A percentile compares a stretch with the other conserved stretches of the same genome.
Conservation (phyloP, 1,139 yeast species). For the Hanseniaspora gamundiae region DNA sequence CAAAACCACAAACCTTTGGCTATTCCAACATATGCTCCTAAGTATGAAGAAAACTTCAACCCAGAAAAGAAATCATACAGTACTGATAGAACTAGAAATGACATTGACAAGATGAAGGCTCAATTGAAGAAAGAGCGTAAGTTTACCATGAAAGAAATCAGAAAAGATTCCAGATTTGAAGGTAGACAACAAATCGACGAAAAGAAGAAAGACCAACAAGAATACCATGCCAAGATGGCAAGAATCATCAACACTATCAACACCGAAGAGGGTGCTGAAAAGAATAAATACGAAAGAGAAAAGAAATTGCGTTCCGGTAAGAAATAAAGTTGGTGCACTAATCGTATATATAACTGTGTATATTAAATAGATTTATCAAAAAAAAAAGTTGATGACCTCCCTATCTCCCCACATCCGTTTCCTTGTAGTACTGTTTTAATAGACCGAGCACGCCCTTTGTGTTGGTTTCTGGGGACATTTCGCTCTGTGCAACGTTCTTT, state of each 20-base stretch:
- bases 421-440: slow-evolving; percentile 71
- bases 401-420: slow-evolving; percentile 30
- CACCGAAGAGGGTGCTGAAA: slow-evolving; percentile 89
- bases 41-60: slow-evolving; percentile 90
- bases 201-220: slow-evolving; percentile 62
- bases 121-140: slow-evolving; percentile 88
- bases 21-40: slow-evolving; percentile 77
- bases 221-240: slow-evolving; percentile 84
- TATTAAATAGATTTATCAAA: background rate
- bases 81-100: slow-evolving; percentile 69
- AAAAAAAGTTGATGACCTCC: too few relatives aligned
- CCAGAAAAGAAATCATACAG: slow-evolving; percentile 92
- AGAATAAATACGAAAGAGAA: slow-evolving; percentile 82
- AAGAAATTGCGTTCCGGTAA: slow-evolving; percentile 51
- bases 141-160: slow-evolving; percentile 74
- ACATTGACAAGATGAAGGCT: slow-evolving; percentile 66
- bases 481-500: background rate
- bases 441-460: slow-evolving; percentile 61
- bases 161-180: slow-evolving; percentile 78
- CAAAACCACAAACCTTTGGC: slow-evolving; percentile 84
- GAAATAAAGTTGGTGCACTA: slow-evolving; percentile 14
- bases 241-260: slow-evolving; percentile 73
- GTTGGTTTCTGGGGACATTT: slow-evolving; percentile 10
- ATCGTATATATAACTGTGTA: background rate
- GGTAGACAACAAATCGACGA: slow-evolving; percentile 77